Conservation (phyloP, 306 rosid genomes). For the Benincasa hispida region DNA sequence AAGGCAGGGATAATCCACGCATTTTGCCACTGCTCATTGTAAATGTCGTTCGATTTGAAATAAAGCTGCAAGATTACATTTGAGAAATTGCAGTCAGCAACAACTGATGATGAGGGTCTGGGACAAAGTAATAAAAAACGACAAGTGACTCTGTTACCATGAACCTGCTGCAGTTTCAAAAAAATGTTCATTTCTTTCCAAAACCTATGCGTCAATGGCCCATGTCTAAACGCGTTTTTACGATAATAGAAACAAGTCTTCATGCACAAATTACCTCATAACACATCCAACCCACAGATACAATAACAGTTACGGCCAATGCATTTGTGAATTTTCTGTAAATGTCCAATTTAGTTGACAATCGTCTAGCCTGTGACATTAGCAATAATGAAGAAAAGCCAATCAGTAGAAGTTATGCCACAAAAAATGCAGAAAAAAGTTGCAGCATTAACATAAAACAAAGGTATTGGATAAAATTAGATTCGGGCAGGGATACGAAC, state of each 20-base stretch:
- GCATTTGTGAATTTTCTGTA: constrained; percentile 92
- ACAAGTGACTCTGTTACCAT: not conserved
- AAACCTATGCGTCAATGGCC: not conserved
- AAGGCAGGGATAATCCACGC: constrained; percentile 96
- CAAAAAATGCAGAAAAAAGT: not conserved
- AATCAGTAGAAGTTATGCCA: constrained; percentile 9
- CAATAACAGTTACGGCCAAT: constrained; percentile 75
- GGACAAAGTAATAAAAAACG: not conserved
- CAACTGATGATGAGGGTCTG: not conserved
- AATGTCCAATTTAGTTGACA: constrained; percentile 83
- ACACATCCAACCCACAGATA: constrained; percentile 93
- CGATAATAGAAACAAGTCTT: not conserved
- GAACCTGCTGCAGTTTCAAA: not conserved
- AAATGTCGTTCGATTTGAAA: constrained; percentile 63
- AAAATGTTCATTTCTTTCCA: not conserved
- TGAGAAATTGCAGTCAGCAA: not conserved
- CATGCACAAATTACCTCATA: constrained; percentile 60
- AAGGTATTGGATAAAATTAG: not conserved
- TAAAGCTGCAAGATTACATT: constrained; percentile 52
- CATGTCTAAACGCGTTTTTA: not conserved
- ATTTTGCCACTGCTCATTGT: constrained; percentile 84
- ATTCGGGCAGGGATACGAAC: not conserved
- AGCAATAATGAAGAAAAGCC: constrained; percentile 14
- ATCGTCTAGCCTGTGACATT: constrained; percentile 64
- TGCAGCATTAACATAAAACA: not conserved